Conservation (phyloP, 2,329 filamentous ascomycete genomes). For the Cercospora sp. region DNA sequence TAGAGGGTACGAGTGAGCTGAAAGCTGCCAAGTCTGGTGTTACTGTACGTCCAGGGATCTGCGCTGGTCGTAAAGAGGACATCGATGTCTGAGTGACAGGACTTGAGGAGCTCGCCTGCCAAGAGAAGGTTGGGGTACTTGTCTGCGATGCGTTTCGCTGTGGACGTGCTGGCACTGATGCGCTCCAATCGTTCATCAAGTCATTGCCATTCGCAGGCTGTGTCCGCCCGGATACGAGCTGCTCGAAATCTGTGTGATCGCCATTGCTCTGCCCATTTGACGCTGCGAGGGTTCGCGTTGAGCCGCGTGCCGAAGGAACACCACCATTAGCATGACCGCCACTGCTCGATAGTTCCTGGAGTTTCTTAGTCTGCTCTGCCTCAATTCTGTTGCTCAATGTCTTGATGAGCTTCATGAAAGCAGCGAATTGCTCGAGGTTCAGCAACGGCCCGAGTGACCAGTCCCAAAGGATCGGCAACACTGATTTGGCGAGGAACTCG, state of each 20-base stretch:
- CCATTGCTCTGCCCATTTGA: slow-evolving; percentile 60
- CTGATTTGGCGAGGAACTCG: slow-evolving; percentile 89
- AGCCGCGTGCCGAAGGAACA: slow-evolving; percentile 68
- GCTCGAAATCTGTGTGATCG: slow-evolving; percentile 79
- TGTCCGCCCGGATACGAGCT: slow-evolving; percentile 78
- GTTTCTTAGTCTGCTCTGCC: slow-evolving; percentile 81
- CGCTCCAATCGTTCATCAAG: slow-evolving; percentile 48
- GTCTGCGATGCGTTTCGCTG: slow-evolving; percentile 15
- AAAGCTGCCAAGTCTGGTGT: slow-evolving; percentile 41
- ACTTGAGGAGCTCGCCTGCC: slow-evolving; percentile 40
- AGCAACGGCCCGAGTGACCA: slow-evolving; percentile 90
- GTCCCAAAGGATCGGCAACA: slow-evolving; percentile 84
- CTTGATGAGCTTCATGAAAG: slow-evolving; percentile 88
- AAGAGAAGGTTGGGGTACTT: slow-evolving; percentile 45
- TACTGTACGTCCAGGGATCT: slow-evolving; percentile 32
- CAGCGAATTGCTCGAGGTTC: slow-evolving; percentile 79
- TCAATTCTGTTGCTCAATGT: slow-evolving; percentile 76
- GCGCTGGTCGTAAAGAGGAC: slow-evolving; percentile 21
- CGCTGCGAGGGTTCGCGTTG: slow-evolving; percentile 43
- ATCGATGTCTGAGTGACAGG: not conserved
- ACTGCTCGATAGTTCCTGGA: slow-evolving; percentile 74
- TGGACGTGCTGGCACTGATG: slow-evolving; percentile 30
- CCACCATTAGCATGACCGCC: slow-evolving; percentile 36
- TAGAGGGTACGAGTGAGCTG: slow-evolving; percentile 39
- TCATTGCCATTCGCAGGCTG: slow-evolving; percentile 40